Evolutionary conservation across 768 basidiomycete species (phyloP).

Genomic region (Phylloporus arenicola): DNA sequence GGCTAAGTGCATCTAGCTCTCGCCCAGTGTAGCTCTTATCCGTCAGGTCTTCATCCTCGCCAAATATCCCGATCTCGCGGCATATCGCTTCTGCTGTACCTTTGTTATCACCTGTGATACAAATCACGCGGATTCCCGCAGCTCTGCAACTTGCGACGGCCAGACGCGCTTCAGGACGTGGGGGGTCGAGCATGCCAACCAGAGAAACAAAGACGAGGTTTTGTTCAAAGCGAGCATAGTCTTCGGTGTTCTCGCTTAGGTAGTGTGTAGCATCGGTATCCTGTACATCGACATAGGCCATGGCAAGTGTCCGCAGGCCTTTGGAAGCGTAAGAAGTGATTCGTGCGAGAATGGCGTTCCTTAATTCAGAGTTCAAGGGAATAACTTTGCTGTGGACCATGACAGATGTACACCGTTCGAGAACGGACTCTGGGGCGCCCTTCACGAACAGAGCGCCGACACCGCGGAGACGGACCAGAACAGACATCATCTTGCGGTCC

Average conservation of each 20-base stretch:
- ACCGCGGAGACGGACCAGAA: conserved; percentile 68
- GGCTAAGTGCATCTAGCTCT: conserved; percentile 78
- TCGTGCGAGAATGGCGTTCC: conserved; percentile 53
- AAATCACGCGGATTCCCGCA: conserved; percentile 93
- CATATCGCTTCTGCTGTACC: conserved; percentile 97
- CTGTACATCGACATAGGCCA: conserved; percentile 77
- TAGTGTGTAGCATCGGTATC: conserved; percentile 81
- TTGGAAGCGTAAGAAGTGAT: conserved; percentile 69
- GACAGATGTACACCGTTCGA: conserved; percentile 80
- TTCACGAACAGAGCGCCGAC: conserved; percentile 85
- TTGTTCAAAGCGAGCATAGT: conserved; percentile 88
- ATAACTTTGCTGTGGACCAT: conserved; percentile 59
- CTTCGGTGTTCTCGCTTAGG: conserved; percentile 66
- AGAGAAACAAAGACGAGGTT: conserved; percentile 91
- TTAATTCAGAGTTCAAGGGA: conserved; percentile 60
- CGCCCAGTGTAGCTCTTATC: conserved; percentile 94
- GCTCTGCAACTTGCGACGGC: conserved; percentile 88
- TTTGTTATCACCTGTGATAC: conserved; percentile 98
- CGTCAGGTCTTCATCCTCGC: conserved; percentile 77
- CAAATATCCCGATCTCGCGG: conserved; percentile 92
- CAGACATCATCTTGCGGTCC: conserved; percentile 99
- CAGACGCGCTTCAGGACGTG: conserved; percentile 83
- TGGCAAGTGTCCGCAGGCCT: conserved; percentile 86
- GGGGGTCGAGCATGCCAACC: conserved; percentile 97
- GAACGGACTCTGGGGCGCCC: conserved; percentile 92